A percentile compares a stretch with the other conserved stretches of the same genome.
Evolutionary conservation across 2,329 filamentous ascomycete genomes (phyloP).

Genomic region (Clarireedia hainanense): DNA sequence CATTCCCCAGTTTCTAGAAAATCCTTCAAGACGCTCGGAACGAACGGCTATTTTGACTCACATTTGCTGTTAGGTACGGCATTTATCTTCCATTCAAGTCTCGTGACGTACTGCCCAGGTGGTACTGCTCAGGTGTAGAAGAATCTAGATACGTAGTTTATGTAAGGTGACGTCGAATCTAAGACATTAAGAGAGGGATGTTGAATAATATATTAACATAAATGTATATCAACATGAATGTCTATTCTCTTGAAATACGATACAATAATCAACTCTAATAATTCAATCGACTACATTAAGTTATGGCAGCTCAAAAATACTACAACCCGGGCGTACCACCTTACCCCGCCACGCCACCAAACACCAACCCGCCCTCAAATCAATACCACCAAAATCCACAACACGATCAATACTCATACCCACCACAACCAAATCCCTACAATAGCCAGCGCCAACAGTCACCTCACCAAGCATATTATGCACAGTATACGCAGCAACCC

Average conservation of each 20-base stretch:
- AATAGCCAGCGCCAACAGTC: neutral
- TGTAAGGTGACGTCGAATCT: constrained; percentile 3
- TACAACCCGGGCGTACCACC: neutral
- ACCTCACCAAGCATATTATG: neutral
- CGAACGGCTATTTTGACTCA: no score
- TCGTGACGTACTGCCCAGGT: neutral
- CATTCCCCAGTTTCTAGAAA: no score
- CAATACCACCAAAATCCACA: constrained; percentile 3
- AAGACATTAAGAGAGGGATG: neutral
- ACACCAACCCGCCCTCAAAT: neutral
- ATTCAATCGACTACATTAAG: neutral
- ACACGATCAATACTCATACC: neutral
- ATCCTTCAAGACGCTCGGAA: no score
- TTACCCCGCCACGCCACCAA: neutral
- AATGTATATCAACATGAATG: neutral
- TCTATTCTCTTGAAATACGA: neutral
- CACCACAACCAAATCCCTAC: neutral
- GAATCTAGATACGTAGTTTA: neutral
- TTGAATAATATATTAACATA: neutral
- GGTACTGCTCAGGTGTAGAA: neutral
- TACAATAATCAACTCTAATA: no score
- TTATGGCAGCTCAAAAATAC: neutral
- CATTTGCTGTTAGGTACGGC: no score
- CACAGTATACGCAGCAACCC: neutral
- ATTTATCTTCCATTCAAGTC: no score